Conservation (phyloP, 2,329 filamentous ascomycete species). For the Cercospora sp. region DNA sequence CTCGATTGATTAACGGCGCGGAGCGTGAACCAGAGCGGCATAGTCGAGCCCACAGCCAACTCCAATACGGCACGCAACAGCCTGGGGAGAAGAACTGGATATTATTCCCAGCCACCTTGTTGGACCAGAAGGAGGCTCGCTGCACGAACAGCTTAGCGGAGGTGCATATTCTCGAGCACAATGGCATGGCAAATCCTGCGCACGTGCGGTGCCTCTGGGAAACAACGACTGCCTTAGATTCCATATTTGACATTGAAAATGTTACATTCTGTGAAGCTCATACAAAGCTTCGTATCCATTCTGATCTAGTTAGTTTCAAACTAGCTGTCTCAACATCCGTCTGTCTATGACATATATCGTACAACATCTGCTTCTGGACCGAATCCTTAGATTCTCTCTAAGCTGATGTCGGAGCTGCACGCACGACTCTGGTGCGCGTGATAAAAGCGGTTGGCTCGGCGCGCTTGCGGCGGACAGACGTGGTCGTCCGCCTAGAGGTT, state of each 20-base stretch:
- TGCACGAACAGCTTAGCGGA: background rate
- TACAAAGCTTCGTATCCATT: background rate
- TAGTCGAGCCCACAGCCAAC: background rate
- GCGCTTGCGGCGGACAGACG: slow-evolving; percentile 7
- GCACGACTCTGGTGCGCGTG: background rate
- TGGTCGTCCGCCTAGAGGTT: slow-evolving; percentile 19
- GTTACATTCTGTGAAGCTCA: background rate
- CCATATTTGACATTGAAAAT: background rate
- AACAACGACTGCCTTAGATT: background rate
- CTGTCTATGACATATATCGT: background rate
- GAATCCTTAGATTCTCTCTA: background rate
- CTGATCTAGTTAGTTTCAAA: background rate
- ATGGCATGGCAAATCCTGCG: background rate
- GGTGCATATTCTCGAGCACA: background rate
- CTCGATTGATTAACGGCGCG: too few species aligned
- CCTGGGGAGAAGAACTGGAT: background rate
- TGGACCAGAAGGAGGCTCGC: background rate
- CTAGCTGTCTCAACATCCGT: background rate
- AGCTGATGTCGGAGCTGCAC: slow-evolving; percentile 3
- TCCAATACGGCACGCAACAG: background rate
- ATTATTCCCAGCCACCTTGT: background rate
- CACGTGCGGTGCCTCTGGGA: background rate
- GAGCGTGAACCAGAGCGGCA: background rate
- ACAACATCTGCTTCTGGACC: background rate
- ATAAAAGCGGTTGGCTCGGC: slow-evolving; percentile 6